phyloP scores from a whole-genome alignment of 306 rosid species.

The Oxytropis ochrocephala region DNA sequence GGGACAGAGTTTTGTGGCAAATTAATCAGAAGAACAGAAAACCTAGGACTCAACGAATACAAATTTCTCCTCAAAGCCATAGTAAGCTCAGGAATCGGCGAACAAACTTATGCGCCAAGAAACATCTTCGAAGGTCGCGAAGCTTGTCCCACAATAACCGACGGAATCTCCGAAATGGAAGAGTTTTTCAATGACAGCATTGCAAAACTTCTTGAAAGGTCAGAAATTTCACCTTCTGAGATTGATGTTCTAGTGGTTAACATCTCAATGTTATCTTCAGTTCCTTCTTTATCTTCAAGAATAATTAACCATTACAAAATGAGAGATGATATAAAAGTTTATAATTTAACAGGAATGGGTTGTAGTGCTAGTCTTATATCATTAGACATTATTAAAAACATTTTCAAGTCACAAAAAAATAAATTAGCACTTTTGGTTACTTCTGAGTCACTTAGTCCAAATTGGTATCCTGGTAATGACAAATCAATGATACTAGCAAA shows the following conservation, averaged over 20 bases:
- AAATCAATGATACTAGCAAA: slow-evolving; percentile 76
- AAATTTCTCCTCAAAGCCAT: slow-evolving; percentile 82
- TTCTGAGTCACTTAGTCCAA: slow-evolving; percentile 79
- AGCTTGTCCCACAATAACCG: slow-evolving; percentile 43
- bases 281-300: slow-evolving; percentile 60
- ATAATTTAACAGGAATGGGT: slow-evolving; percentile 86
- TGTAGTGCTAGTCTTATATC: slow-evolving; percentile 89
- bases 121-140: slow-evolving; percentile 63
- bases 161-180: slow-evolving; percentile 58
- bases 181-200: slow-evolving; percentile 70
- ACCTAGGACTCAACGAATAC: slow-evolving; percentile 55
- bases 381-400: slow-evolving; percentile 39
- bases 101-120: slow-evolving; percentile 74
- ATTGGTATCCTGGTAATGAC: slow-evolving; percentile 79
- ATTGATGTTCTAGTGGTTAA: slow-evolving; percentile 78
- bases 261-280: slow-evolving; percentile 56
- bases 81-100: slow-evolving; percentile 87
- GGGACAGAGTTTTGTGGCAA: slow-evolving; percentile 47
- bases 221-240: slow-evolving; percentile 45
- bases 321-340: slow-evolving; percentile 68
- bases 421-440: slow-evolving; percentile 60
- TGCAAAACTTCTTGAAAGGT: slow-evolving; percentile 35
- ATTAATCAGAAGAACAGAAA: slow-evolving; percentile 39
- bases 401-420: slow-evolving; percentile 47
- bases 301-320: slow-evolving; percentile 64